Percentiles rank a stretch among this genome's conserved stretches.
Conservation (phyloP, 768 basidiomycete genomes). For the Hysterangium stoloniferum region DNA sequence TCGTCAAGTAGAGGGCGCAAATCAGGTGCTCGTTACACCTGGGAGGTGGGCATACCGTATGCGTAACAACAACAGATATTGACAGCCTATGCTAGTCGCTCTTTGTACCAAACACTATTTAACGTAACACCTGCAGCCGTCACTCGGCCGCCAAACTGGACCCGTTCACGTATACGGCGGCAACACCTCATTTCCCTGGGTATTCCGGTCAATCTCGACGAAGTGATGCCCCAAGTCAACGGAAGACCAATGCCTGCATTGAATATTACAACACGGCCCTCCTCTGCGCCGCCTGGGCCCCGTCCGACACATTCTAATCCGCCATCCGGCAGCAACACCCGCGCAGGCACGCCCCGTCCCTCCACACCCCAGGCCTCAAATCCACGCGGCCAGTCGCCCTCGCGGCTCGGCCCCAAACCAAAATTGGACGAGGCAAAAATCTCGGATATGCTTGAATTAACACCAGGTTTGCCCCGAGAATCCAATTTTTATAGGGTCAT, state of each 20-base stretch:
- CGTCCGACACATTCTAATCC: conserved; percentile 30
- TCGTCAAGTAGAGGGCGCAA: conserved; percentile 72
- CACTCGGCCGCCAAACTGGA: conserved; percentile 89
- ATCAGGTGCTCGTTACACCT: conserved; percentile 67
- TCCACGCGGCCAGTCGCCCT: conserved; percentile 15
- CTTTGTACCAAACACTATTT: conserved; percentile 64
- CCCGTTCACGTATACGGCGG: conserved; percentile 79
- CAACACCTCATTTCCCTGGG: conserved; percentile 89
- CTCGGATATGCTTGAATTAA: conserved; percentile 54
- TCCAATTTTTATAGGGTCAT: conserved; percentile 6
- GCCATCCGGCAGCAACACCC: conserved; percentile 37
- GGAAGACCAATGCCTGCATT: conserved; percentile 68
- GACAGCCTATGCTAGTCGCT: conserved; percentile 45
- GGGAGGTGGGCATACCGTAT: conserved; percentile 48
- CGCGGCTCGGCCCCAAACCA: conserved; percentile 63
- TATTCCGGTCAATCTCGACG: conserved; percentile 91
- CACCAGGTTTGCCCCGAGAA: conserved; percentile 47
- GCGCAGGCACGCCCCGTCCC: conserved; percentile 42
- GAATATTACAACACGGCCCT: conserved; percentile 74
- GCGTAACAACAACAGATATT: conserved; percentile 13
- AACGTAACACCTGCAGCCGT: conserved; percentile 55
- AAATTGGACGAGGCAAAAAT: conserved; percentile 62
- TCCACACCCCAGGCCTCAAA: conserved; percentile 31
- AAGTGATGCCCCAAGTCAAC: conserved; percentile 65
- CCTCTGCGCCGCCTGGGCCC: conserved; percentile 69